Base-by-base conservation (phyloP, 1,284 basidiomycete genomes). In the Ustilago cynodontis region DNA sequence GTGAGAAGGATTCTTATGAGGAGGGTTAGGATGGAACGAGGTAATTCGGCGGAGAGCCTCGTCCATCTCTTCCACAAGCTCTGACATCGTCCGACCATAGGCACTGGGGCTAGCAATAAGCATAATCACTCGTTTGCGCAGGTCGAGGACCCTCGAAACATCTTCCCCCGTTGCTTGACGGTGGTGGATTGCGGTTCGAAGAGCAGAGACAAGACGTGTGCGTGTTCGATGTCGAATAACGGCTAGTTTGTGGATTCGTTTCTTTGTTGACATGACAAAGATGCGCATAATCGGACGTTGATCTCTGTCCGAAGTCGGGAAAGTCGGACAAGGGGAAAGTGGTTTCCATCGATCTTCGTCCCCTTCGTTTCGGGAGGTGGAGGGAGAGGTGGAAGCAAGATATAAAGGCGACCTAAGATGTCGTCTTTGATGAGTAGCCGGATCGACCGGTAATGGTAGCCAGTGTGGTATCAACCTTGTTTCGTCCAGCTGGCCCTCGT, bases 201-300 rank as follows among this genome's bases (percentile, higher is more conserved):
- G 65, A 13, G 80, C 78, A 16, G 71, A 50, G 6, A 74, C 22
- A 11, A 83, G 59, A 3, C 74, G 59, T 3, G 78, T 77, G 2
- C 78, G 52, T 10, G 67, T 71, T 13, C 72, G 71, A 31, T 76
- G 56, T 26, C 81, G 78, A 49, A 83, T 66, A 6, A 81, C 78
- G 16, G 81, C 81, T 6, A 61, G 69, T 58, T 81, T 81, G 65
- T 83, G 79, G 49, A 80, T 74, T 24, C 71, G 68, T 47, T 78
- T 77, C 68, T 81, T 81, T 66, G 73, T 64, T 33, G 73, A 63
- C 26, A 79, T 33, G 3, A 77, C 69, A 24, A 80, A 69, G 13
- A 63, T 51, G 22, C 72, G 73, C 5, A 77, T 35, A 3, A 74
- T 52, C 8, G 74, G 70, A 20, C 69, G 39, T 0, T 33, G 20